These are phyloP conservation scores for Aphanoascus verrucosus DNA, from an alignment of 2,329 filamentous ascomycete genomes.

Conservation along the genomic window DNA sequence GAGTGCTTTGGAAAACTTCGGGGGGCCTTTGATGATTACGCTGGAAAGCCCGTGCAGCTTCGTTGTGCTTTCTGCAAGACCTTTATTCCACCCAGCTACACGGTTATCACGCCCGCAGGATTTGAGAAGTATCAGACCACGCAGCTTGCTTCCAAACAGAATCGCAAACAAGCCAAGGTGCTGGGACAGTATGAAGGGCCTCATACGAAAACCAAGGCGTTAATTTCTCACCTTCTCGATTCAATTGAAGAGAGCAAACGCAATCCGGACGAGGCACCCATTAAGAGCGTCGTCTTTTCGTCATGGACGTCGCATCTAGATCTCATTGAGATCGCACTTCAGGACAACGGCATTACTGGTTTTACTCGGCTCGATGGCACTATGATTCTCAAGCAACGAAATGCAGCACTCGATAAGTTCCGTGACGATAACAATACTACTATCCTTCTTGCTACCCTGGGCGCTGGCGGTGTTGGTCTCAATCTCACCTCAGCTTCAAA, in stretches of 20 bases:
- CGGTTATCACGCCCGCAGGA: conserved; percentile 54
- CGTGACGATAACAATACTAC: conserved; percentile 59
- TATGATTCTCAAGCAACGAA: conserved; percentile 67
- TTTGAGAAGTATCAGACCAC: conserved; percentile 42
- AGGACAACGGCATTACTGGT: conserved; percentile 42
- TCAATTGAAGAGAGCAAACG: conserved; percentile 44
- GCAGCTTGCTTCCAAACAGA: conserved; percentile 46
- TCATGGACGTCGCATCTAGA: conserved; percentile 94
- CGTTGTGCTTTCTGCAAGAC: conserved; percentile 59
- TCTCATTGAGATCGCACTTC: conserved; percentile 73
- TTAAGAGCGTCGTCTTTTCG: conserved; percentile 91
- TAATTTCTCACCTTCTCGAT: conserved; percentile 62
- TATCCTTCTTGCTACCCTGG: conserved; percentile 84
- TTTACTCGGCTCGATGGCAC: conserved; percentile 80
- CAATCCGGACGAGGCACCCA: conserved; percentile 56
- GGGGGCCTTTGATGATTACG: conserved; percentile 39
- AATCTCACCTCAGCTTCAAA: conserved; percentile 78
- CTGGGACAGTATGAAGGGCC: conserved; percentile 66
- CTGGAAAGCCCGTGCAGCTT: conserved; percentile 36
- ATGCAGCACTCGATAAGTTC: conserved; percentile 65
- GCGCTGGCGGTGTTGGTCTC: conserved; percentile 79
- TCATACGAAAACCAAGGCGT: conserved; percentile 79
- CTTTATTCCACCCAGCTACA: conserved; percentile 53
- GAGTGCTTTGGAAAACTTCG: conserved; percentile 56
- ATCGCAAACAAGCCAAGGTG: conserved; percentile 43